These are phyloP conservation scores for Aspergillus homomorphus DNA, from an alignment of 495 filamentous ascomycete genomes.

Conservation along the genomic window DNA sequence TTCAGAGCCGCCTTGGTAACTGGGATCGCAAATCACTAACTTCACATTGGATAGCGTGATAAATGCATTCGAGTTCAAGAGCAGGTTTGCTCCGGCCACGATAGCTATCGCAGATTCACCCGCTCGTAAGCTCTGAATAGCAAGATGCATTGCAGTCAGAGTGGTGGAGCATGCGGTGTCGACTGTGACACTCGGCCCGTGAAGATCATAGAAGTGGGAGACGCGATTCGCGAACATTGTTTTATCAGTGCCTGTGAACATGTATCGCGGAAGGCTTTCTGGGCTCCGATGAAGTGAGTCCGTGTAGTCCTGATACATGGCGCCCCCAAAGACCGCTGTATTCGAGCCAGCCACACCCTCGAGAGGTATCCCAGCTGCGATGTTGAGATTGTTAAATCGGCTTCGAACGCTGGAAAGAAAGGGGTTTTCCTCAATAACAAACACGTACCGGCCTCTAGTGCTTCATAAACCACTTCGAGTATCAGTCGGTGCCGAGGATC, in stretches of 20 bases:
- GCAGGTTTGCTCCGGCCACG: conserved; percentile 40
- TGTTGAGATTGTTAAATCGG: not conserved
- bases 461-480: conserved; percentile 57
- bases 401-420: not conserved
- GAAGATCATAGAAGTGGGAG: conserved; percentile 43
- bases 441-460: conserved; percentile 37
- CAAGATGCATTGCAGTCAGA: conserved; percentile 50
- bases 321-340: conserved; percentile 3
- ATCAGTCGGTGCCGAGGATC: conserved; percentile 45
- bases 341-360: conserved; percentile 19
- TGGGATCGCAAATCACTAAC: not conserved
- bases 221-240: conserved; percentile 44
- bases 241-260: conserved; percentile 11
- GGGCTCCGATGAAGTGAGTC: conserved; percentile 14
- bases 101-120: conserved; percentile 44
- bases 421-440: no score
- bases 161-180: conserved; percentile 54
- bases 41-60: conserved; percentile 23
- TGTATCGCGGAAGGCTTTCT: conserved; percentile 20
- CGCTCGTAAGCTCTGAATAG: conserved; percentile 41
- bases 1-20: no score
- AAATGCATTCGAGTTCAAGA: conserved; percentile 32
- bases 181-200: conserved; percentile 41
- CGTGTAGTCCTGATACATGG: conserved; percentile 8
- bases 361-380: conserved; percentile 25